Conservation (phyloP, 176 grass and related monocot species). For the Phyllostachys edulis region DNA sequence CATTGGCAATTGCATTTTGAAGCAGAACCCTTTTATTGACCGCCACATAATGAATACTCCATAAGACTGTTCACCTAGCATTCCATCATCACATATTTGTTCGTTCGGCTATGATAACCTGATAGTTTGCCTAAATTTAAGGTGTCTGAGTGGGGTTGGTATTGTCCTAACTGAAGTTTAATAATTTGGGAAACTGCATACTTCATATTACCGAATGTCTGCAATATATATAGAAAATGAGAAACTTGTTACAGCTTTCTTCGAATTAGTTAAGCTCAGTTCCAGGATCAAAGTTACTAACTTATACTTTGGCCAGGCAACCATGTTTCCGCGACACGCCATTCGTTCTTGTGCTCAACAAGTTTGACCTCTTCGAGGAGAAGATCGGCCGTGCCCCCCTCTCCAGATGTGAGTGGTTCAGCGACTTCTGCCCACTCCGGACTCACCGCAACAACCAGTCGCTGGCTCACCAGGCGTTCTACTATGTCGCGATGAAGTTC, state of each 20-base stretch:
- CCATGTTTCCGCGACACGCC: conserved; percentile 71
- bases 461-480: conserved; percentile 88
- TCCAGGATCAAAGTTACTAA: not conserved
- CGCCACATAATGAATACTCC: not conserved
- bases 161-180: not conserved
- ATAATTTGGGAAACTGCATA: not conserved
- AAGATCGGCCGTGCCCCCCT: conserved; percentile 60
- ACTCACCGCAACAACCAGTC: conserved; percentile 81
- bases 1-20: not conserved
- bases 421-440: conserved; percentile 70
- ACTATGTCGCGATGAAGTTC: conserved; percentile 88
- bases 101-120: not conserved
- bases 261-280: conserved; percentile 6
- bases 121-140: not conserved
- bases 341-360: conserved; percentile 94
- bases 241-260: conserved; percentile 6
- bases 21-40: not conserved
- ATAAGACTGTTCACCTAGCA: not conserved
- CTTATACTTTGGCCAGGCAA: conserved; percentile 48
- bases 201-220: not conserved
- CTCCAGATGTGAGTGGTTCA: conserved; percentile 71
- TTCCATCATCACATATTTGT: not conserved
- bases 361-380: conserved; percentile 88
- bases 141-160: not conserved
- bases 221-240: not conserved